These are phyloP conservation scores for Erodium texanum DNA, from an alignment of 441 rosid species.

Conservation along the genomic window DNA sequence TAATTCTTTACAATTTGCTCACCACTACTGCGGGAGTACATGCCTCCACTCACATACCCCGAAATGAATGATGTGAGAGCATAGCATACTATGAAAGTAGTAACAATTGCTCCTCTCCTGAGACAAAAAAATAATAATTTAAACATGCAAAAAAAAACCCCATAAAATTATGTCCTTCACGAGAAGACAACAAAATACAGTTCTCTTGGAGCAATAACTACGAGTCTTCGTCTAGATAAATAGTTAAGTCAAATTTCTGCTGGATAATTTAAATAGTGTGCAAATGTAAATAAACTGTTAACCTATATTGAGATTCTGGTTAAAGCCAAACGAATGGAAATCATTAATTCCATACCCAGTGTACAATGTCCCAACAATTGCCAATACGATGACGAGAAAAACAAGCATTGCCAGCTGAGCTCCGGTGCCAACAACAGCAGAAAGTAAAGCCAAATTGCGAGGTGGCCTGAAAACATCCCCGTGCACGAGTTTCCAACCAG, in stretches of 20 bases:
- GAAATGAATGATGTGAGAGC: constrained; percentile 95
- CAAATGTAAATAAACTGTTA: background rate
- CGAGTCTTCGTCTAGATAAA: no score
- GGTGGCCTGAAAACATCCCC: constrained; percentile 94
- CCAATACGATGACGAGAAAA: constrained; percentile 88
- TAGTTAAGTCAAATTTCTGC: no score
- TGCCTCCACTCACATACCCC: constrained; percentile 98
- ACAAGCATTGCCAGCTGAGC: constrained; percentile 88
- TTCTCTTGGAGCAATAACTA: no score
- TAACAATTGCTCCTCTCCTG: constrained; percentile 73
- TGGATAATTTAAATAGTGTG: background rate
- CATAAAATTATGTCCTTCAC: background rate
- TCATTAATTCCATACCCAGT: constrained; percentile 43
- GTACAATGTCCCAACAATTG: constrained; percentile 82
- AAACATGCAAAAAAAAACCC: no score
- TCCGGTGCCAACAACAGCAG: constrained; percentile 95
- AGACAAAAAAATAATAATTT: background rate
- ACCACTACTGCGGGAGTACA: constrained; percentile 99
- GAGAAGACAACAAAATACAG: no score
- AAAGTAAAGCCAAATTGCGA: constrained; percentile 51
- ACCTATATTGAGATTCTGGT: background rate
- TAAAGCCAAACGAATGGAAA: background rate
- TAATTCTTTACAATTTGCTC: constrained; percentile 20
- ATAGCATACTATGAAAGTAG: constrained; percentile 90
- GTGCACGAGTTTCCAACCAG: constrained; percentile 98